Base-by-base conservation (phyloP, 202 grass and related monocot genomes). In the Schoenoplectus triqueter region DNA sequence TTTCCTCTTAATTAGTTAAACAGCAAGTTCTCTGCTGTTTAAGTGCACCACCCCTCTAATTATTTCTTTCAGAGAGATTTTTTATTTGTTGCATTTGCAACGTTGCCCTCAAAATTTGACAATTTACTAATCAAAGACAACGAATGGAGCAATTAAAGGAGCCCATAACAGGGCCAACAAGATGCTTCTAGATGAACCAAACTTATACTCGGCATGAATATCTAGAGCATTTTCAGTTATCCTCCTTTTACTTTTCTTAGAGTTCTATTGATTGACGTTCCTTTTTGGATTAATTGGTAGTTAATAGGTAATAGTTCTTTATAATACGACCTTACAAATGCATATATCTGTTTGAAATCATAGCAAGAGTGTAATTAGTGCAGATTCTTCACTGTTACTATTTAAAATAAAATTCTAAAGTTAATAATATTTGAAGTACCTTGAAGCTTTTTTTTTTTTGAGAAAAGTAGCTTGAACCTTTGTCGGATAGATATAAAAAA, bases 241-340 rank as follows among this genome's bases (percentile, higher is more conserved):
- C 74, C 51, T 59, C 74, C 3, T 77, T 78, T 78, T 78, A 78
- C 52, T 59, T 78, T 78, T 78, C 74, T 78, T 78, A n/a, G n/a
- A 59, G 14, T 41, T 54, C 7, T n/a, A 59, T 60, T 60, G 6
- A 78, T 42, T 6, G 2, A 78, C 22, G 14, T 22, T n/a, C 22
- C 51, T 59, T 59, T 21, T 59, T 21, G 5, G 52, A 59, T 78
- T 78, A 17, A n/a, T 78, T 59, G 50, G 21, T 57, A 57, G 10
- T 59, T 78, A 14, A 41, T 56, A 49, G 69, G 6, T 21, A 11
- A 57, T 2, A 57, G 11, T 14, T 59, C 19, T 71, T 42, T 73
- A 73, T 19, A 49, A 15, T 46, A 70, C 6, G 39, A n/a, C 13
- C 45, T 45, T 69, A 45, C 39, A 69, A 22, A 69, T 14, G 42